Base-by-base conservation (phyloP, 2,329 filamentous ascomycete genomes). In the Claviceps monticola region DNA sequence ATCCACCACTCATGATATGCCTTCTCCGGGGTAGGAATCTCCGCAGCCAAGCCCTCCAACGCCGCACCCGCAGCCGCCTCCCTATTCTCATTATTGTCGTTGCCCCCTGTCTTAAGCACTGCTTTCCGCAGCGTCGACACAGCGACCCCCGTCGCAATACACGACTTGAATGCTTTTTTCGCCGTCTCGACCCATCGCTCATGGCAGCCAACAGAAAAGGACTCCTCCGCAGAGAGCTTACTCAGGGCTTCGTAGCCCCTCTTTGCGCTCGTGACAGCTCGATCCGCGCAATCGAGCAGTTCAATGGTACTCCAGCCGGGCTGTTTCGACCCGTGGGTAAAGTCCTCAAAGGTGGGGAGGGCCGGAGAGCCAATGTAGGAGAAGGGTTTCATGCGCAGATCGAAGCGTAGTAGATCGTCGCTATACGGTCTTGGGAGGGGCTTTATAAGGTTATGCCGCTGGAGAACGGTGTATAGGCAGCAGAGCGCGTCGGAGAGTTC, bases 311-410 rank as follows among this genome's bases (percentile, higher is more conserved):
- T 57, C 5, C 63, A 62, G 16, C 70, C 68, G 0, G 67, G 59
- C 58, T 75, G 72, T 19, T 56, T 58, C 5, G 68, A 67, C n/a
- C 71, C 70, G 5, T 59, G 57, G 8, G 64, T 58, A 55, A 86
- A 88, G 14, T 82, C 77, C 6, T 80, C 77, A 55, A 79, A 84
- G 0, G 77, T 69, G 0, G 86, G 81, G 13, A 87, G 72, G 54
- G 80, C 76, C 0, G 88, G 86, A 2, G 87, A 73, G 9, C 78
- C 75, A 52, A 95, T 76, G 7, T 71, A 64, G 1, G 83, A 72
- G 61, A 94, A 95, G 0, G 88, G 87, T 60, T 85, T 86, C 87
- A 95, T 93, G 53, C 90, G 84, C 9, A 94, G 70, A 57, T 93
- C 85, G 64, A 93, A 90, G 13, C 88, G 81, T 4, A 89, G 70